Base-by-base conservation (phyloP, 148 eudicot species). In the Tetragonia tetragonoides region DNA sequence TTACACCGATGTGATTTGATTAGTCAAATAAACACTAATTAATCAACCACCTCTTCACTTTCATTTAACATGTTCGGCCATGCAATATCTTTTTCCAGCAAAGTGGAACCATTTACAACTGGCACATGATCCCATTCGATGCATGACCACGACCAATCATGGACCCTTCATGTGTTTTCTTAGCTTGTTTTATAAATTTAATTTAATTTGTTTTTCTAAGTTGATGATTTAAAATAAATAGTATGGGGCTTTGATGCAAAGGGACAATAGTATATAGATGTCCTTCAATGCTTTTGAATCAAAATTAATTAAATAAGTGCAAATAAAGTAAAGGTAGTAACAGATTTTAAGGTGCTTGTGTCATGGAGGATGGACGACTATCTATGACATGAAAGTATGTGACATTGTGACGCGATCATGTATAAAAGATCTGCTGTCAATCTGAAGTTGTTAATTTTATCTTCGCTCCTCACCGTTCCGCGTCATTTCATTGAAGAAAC, bases 51-150 rank as follows among this genome's bases (percentile, higher is more conserved):
- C 61, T 8, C 40, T 16, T 28, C 17, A 37, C 17, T 44, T 75
- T 57, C 28, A 10, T 24, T 11, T 66, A 54, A 70, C 68, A 71
- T 60, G 34, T 60, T 69, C 14, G 68, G 62, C 76, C 2, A 49
- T 7, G 21, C 66, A 61, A 21, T 68, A 54, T 66, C 37, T 73
- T 73, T 73, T 79, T 74, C 61, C 78, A 24, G 39, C 77, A 57
- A 79, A 79, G 78, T 74, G 64, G 81, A 79, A 63, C 76, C 70
- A 51, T 79, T 7, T 18, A 79, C 81, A 79, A 79, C 77, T 79
- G 77, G 81, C 77, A 54, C 81, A 72, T 72, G 46, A 72, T 72
- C 66, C 68, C 37, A 37, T 47, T 72, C 34, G 23, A 38, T 49
- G 53, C 66, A 49, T 49, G 3, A 49, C 12, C 11, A 49, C 14